phyloP scores from a whole-genome alignment of 352 stramenopile genomes.

The Phytophthora cactorum region DNA sequence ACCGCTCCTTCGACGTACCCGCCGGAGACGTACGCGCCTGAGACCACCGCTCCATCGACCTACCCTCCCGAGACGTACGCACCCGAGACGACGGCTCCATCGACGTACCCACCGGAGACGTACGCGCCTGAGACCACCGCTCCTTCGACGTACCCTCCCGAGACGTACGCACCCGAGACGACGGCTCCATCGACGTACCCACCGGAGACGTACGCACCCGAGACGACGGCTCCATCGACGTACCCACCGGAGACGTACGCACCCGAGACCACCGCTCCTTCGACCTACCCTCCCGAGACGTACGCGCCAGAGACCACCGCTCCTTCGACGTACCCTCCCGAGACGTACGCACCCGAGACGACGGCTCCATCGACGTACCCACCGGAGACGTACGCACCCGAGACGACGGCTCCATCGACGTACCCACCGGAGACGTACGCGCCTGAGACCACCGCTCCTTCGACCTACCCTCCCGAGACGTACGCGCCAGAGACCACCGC shows the following conservation, averaged over 20 bases:
- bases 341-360: not conserved
- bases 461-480: conserved; percentile 6
- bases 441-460: not conserved
- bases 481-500: conserved; percentile 7
- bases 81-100: not conserved
- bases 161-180: not conserved
- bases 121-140: not conserved
- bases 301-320: not conserved
- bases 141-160: not conserved
- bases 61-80: not conserved
- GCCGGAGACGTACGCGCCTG: not conserved
- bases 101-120: not conserved
- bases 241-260: not conserved
- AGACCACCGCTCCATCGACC: not conserved
- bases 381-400: not conserved
- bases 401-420: conserved; percentile 5
- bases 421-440: conserved; percentile 3
- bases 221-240: not conserved
- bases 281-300: not conserved
- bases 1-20: not conserved
- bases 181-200: not conserved
- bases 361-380: not conserved
- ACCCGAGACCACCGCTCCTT: not conserved
- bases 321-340: not conserved
- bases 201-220: not conserved